Base-by-base conservation (phyloP, 768 basidiomycete species). In the Tylopilus balloui region DNA sequence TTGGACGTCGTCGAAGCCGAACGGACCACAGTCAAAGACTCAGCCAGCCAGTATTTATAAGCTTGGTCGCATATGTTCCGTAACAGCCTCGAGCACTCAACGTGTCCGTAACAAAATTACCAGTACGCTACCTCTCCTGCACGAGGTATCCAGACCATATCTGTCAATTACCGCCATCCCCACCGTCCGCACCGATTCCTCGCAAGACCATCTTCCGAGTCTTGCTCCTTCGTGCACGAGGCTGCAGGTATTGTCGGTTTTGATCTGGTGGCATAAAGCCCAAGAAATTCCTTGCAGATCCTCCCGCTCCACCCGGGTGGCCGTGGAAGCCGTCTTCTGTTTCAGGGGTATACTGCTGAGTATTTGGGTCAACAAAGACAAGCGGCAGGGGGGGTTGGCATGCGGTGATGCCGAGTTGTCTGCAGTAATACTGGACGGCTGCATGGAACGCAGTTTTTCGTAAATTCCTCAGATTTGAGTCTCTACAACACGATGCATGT, bases 361-460 rank as follows among this genome's bases (percentile, higher is more conserved):
- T 50, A 17, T 62, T 61, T 17, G 53, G 48, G 38, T 71, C 61
- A 32, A 66, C 67, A 58, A 73, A 81, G 35, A 76, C 71, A 54
- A 91, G 59, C 11, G 88, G 87, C 44, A 83, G 68, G 14, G 82
- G 72, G 2, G 86, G 75, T 57, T 79, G 75, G 66, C 72, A 73
- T 54, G 78, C 80, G 19, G 70, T 70, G 57, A 90, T 88, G 28
- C 78, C 83, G 9, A 89, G 77, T 60, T 86, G 78, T 46, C 73
- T 78, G 59, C 78, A 85, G 64, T 83, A 89, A 57, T 82, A 77
- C 56, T 87, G 80, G 19, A 81, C 82, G 1, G 88, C 88, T 9
- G 85, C 85, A 60, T 88, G 80, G 72, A 91, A 91, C 3, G 87
- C 84, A 1, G 88, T 90, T 61, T 78, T 81, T 40, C 86, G 78